Evolutionary conservation across 2,329 filamentous ascomycete genomes (phyloP).

Genomic region (Ophiostoma montium): DNA sequence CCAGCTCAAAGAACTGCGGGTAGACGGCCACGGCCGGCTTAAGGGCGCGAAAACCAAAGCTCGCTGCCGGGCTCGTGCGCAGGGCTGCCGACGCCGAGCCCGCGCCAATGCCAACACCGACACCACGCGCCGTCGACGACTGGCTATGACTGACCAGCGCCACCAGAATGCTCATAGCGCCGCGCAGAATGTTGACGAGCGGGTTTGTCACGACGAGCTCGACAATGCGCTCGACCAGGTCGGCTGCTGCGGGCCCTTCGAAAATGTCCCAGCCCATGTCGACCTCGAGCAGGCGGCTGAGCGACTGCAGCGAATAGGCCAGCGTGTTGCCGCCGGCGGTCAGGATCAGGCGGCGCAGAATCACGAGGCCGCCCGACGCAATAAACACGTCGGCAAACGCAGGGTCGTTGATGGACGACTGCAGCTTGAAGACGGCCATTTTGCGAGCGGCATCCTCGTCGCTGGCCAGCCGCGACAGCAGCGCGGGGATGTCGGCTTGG

Average conservation of each 20-base stretch:
- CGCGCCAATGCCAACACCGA: slow-evolving; percentile 7
- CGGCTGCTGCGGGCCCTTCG: slow-evolving; percentile 45
- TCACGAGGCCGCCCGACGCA: slow-evolving; percentile 67
- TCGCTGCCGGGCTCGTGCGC: slow-evolving; percentile 32
- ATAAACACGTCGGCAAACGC: slow-evolving; percentile 96
- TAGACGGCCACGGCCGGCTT: slow-evolving; percentile 85
- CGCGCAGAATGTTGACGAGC: slow-evolving; percentile 90
- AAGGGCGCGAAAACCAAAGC: slow-evolving; percentile 78
- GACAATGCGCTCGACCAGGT: slow-evolving; percentile 64
- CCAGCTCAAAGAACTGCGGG: slow-evolving; percentile 86
- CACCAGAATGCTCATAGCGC: slow-evolving; percentile 92
- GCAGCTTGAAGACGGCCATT: slow-evolving; percentile 98
- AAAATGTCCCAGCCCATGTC: slow-evolving; percentile 97
- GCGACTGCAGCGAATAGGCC: slow-evolving; percentile 83
- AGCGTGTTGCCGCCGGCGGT: slow-evolving; percentile 82
- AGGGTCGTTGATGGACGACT: slow-evolving; percentile 87
- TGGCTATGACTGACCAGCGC: slow-evolving; percentile 82
- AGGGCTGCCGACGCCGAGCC: slow-evolving; percentile 11
- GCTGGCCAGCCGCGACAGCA: slow-evolving; percentile 49
- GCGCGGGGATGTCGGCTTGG: slow-evolving; percentile 51
- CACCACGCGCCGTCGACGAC: slow-evolving; percentile 31
- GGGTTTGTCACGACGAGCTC: slow-evolving; percentile 90
- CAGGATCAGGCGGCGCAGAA: slow-evolving; percentile 72
- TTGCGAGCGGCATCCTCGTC: slow-evolving; percentile 86
- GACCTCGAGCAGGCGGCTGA: slow-evolving; percentile 78